Evolutionary conservation across 2,329 filamentous ascomycete species (phyloP), one percentile per base, ranked within the genome.

Genomic region (Colletotrichum brevisporum): DNA sequence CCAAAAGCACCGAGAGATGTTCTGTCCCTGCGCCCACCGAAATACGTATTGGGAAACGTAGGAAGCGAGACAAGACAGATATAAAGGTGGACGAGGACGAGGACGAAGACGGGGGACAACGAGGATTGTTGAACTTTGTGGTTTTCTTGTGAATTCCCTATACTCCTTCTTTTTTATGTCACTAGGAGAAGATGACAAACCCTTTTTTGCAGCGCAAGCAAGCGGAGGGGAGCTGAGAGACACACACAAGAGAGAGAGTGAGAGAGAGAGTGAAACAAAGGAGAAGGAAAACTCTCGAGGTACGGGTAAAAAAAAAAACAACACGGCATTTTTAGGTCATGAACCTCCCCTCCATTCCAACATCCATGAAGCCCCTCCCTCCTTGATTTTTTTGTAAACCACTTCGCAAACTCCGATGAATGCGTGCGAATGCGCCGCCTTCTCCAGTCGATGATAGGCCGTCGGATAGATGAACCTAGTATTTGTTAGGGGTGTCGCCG

Each of bases 391-490:
- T 70, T 63, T 70, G 57, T 57, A 63, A 58, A 70, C 67, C 67
- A 69, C 63, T 69, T 67, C 67, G 58, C 63, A 69, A 70, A 70
- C 67, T 70, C 67, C 67, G 63, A 70, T 69, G 67, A 70, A 70
- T 70, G 67, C 67, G 63, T 69, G 63, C 67, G 57, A 63, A n/a
- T 45, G 64, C 63, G 58, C 67, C 18, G 57, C 67, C 64, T 70
- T 68, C 67, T 70, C 67, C 64, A 53, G 67, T 68, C 67, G 63
- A 57, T 68, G 64, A 58, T 52, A 67, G 67, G 9, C 10, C 27
- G 8, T 56, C 62, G 66, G 52, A 54, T 54, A 69, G 67, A 69
- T 31, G 27, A 31, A 24, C 21, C 27, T 62, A n/a, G 58, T 54
- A 39, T 18, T 62, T 53, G n/a, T 36, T 51, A 47, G 45, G 45